Conservation (phyloP, 768 basidiomycete genomes). For the Xerocomus brunneocitrinus region DNA sequence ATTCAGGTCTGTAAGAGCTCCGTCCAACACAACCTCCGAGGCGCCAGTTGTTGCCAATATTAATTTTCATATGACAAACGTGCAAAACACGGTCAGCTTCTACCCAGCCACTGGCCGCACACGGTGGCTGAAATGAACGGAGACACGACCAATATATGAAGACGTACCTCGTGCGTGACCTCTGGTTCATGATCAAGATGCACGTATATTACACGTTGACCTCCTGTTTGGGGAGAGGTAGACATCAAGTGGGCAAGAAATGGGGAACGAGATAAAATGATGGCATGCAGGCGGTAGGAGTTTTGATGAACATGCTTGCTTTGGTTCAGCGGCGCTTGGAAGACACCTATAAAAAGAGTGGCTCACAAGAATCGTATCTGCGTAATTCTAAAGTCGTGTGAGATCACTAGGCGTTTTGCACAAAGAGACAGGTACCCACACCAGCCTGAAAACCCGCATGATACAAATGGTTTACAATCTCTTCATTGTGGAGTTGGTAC, state of each 20-base stretch:
- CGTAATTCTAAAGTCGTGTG: constrained; percentile 58
- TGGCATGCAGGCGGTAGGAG: constrained; percentile 73
- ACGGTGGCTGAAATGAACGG: constrained; percentile 31
- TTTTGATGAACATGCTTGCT: constrained; percentile 69
- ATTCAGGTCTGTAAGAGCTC: constrained; percentile 4
- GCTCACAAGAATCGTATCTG: constrained; percentile 75
- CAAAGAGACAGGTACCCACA: constrained; percentile 43
- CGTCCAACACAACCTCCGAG: constrained; percentile 21
- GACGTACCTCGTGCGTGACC: constrained; percentile 76
- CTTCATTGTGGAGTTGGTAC: constrained; percentile 66
- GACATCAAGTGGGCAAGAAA: constrained; percentile 87
- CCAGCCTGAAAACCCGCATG: constrained; percentile 78
- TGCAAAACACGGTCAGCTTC: constrained; percentile 13
- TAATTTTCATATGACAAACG: constrained; percentile 13
- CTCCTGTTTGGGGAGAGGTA: constrained; percentile 63
- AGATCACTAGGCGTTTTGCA: constrained; percentile 6
- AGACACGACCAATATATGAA: constrained; percentile 17
- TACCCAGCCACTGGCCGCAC: constrained; percentile 17
- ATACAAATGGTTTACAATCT: constrained; percentile 75
- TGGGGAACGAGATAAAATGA: constrained; percentile 84
- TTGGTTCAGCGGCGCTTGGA: constrained; percentile 9
- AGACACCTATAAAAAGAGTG: constrained; percentile 4
- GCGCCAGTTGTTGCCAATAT: constrained; percentile 13
- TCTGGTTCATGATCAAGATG: constrained; percentile 75
- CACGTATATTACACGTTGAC: constrained; percentile 67